Evolutionary conservation across 2,329 filamentous ascomycete genomes (phyloP), one percentile per base, ranked within the genome.

Genomic region (Aspergillus sp.): DNA sequence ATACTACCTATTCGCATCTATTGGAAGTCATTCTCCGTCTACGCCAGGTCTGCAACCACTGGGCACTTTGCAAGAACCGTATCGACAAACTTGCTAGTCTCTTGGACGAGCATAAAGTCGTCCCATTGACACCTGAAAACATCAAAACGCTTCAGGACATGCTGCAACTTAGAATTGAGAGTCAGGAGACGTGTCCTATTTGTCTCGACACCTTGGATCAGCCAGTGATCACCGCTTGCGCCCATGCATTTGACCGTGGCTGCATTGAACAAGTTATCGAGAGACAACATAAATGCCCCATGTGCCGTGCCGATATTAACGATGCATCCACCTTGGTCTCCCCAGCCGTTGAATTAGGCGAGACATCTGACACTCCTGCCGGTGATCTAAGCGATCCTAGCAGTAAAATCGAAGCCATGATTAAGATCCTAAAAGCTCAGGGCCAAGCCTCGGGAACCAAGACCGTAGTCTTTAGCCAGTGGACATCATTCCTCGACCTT

Each of bases 21-120:
- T 76, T 95, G 7, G 88, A 94, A 65, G 79, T 89, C 10, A 75
- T 95, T 4, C 78, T 95, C 4, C 82, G 90, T 8, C 79, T 94
- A 54, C 80, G 90, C 12, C 89, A 95, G 68, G 79, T 86, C 63
- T 95, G 89, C 67, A 89, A 91, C 54, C 89, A 94, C 63, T 94
- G 88, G 87, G 83, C 84, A 6, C 76, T 96, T 7, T 88, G 86
- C 59, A 84, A 82, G 43, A 76, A 85, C 30, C 82, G 86, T 8
- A 76, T 94, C n/a, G 77, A 79, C 7, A 79, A 82, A n/a, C 75
- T 94, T 26, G 73, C 91, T 60, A 73, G 78, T 19, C 72, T 86
- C 2, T 73, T 94, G 2, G 83, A 87, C 39, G 75, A 79, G 10
- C 73, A 85, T 54, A 78, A 81, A 42, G 73, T 83, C 1, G 82